Evolutionary conservation across 2,329 filamentous ascomycete species (phyloP), one percentile per base, ranked within the genome.

Genomic region (Penicillium sp.): DNA sequence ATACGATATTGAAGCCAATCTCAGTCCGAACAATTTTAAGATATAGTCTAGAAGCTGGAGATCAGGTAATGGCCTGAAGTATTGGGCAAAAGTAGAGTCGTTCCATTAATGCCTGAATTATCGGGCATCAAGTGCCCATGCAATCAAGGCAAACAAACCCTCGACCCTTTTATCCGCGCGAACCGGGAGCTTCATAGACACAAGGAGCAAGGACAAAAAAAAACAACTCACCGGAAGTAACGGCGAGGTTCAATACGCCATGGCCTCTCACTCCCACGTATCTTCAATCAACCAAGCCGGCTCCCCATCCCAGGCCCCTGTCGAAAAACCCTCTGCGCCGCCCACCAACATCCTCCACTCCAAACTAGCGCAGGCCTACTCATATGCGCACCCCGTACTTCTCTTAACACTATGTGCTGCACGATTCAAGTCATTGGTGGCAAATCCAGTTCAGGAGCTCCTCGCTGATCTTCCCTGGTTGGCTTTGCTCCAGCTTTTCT

Each of bases 361-460:
- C 25, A 69, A 77, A n/a, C 61, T 78, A 21, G 81, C 84, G 2
- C 79, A 75, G 50, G 71, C 83, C 23, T 83, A 89, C 69, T 85
- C 88, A 13, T 82, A 91, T 67, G 73, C 86, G 21, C 90, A 96
- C 64, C 88, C 90, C 0, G 74, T 83, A 26, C 75, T 92, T 11
- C 80, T 96, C 29, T 81, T 91, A 29, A 82, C 81, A 10, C 75
- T 89, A 35, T 87, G 89, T 69, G 81, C 83, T 46, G 69, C 84
- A 61, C 83, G 83, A 39, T 93, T 96, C 74, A 72, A 77, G 35
- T 77, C 81, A 19, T 80, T 96, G 26, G 89, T 96, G 27, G 78
- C 81, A 16, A 84, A 93, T 62, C 91, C 92, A 0, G 83, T 88
- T 2, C 75, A 81, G 16, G 83, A 88, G 7, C 81, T 96, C 37